Evolutionary conservation across 1,284 basidiomycete genomes (phyloP).

Genomic region (Binderoboletus segoi): DNA sequence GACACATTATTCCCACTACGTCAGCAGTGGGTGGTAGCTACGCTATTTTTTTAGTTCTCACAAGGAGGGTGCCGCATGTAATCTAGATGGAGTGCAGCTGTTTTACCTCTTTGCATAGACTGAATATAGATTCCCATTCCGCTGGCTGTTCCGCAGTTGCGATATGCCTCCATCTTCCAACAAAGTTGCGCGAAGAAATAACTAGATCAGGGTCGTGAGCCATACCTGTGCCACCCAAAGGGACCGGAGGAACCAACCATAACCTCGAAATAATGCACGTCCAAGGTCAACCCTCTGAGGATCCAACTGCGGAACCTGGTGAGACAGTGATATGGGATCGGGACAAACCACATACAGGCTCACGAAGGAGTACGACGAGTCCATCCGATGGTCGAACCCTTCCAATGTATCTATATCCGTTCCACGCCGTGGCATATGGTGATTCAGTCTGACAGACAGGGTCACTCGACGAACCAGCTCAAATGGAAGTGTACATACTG

Average conservation of each 20-base stretch:
- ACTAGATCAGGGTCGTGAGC: conserved; percentile 35
- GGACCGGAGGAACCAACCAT: conserved; percentile 37
- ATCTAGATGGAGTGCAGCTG: conserved; percentile 11
- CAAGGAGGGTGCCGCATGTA: background rate
- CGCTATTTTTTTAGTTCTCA: background rate
- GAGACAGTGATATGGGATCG: background rate
- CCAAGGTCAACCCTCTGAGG: conserved; percentile 35
- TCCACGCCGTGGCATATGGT: conserved; percentile 51
- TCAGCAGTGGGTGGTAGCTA: too few relatives aligned
- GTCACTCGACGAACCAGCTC: conserved; percentile 11
- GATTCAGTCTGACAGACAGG: conserved; percentile 45
- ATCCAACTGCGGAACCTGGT: conserved; percentile 24
- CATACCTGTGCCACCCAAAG: background rate
- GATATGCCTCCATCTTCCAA: conserved; percentile 47
- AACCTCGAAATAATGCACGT: conserved; percentile 48
- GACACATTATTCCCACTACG: too few relatives aligned
- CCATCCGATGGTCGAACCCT: conserved; percentile 38
- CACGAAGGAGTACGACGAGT: conserved; percentile 39
- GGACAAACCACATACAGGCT: conserved; percentile 41
- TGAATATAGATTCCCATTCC: conserved; percentile 54
- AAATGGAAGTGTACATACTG: conserved; percentile 38
- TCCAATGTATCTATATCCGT: conserved; percentile 38
- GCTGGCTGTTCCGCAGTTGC: conserved; percentile 37
- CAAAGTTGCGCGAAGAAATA: conserved; percentile 51
- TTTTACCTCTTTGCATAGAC: conserved; percentile 42